Evolutionary conservation across 371 early-diverging fungal species (phyloP).

Genomic region (Amoeboaphelidium protococcarum): DNA sequence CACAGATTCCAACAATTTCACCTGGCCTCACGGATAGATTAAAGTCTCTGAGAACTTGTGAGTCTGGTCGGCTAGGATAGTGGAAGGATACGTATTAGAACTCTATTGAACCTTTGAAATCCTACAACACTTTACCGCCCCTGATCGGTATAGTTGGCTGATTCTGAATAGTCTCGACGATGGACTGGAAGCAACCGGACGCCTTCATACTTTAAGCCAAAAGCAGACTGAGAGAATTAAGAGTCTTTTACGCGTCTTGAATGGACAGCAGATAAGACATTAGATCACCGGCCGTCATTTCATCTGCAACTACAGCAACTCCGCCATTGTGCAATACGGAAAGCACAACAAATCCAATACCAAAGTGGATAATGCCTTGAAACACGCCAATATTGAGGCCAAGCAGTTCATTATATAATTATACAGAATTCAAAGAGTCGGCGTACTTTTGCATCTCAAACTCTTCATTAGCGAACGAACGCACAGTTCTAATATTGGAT

Average conservation of each 20-base stretch:
- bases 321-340: not conserved
- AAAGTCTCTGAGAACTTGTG: conserved; percentile 11
- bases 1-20: conserved; percentile 20
- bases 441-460: not conserved
- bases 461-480: not conserved
- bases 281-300: not conserved
- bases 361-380: not conserved
- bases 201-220: not conserved
- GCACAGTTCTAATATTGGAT: not conserved
- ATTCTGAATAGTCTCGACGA: not conserved
- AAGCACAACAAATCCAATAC: not conserved
- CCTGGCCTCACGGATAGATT: conserved; percentile 15
- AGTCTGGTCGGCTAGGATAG: conserved; percentile 17
- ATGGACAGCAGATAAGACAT: not conserved
- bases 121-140: not conserved
- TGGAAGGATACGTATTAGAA: conserved; percentile 3
- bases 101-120: conserved; percentile 1
- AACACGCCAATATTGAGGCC: not conserved
- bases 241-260: not conserved
- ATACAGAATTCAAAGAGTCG: not conserved
- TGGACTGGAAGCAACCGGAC: not conserved
- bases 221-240: not conserved
- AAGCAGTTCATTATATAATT: not conserved
- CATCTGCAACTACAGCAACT: not conserved
- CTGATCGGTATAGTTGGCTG: not conserved